Conservation (phyloP, 306 rosid species). For the Lupinus albus region DNA sequence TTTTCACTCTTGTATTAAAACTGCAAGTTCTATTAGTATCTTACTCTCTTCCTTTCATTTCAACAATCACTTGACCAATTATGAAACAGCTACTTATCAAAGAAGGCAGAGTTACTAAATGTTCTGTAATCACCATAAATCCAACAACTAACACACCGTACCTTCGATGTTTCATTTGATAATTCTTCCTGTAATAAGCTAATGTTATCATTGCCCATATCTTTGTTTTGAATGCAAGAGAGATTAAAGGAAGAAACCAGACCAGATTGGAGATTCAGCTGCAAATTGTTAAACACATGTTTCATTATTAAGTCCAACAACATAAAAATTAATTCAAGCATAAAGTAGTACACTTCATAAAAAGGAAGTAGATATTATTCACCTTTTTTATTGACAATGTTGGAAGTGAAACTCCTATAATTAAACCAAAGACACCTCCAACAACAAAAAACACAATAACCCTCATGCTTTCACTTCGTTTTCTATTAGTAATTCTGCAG, state of each 20-base stretch:
- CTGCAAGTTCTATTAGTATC: not conserved
- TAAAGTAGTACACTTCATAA: not conserved
- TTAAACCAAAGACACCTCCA: conserved; percentile 81
- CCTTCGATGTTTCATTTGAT: conserved; percentile 60
- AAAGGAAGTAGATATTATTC: conserved; percentile 13
- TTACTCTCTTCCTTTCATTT: conserved; percentile 1
- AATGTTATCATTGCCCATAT: conserved; percentile 43
- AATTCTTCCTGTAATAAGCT: conserved; percentile 51
- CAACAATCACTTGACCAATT: not conserved
- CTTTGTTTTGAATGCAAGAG: conserved; percentile 46
- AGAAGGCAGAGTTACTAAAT: not conserved
- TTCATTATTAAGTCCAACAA: not conserved
- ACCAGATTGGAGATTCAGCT: conserved; percentile 71
- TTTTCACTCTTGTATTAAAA: conserved; percentile 5
- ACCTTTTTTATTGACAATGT: conserved; percentile 81
- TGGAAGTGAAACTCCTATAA: conserved; percentile 81
- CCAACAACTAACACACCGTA: conserved; percentile 21
- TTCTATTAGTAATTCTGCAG: conserved; percentile 65
- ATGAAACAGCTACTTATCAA: not conserved
- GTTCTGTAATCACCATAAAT: not conserved
- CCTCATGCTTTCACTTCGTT: conserved; percentile 78
- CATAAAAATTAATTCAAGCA: conserved; percentile 21
- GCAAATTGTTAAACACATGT: conserved; percentile 33
- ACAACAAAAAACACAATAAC: conserved; percentile 65
- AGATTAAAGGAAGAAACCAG: conserved; percentile 64